A percentile compares a stretch with the other conserved stretches of the same genome.
Conservation (phyloP, 2,329 filamentous ascomycete genomes). For the Verticillium zaregamsianum region DNA sequence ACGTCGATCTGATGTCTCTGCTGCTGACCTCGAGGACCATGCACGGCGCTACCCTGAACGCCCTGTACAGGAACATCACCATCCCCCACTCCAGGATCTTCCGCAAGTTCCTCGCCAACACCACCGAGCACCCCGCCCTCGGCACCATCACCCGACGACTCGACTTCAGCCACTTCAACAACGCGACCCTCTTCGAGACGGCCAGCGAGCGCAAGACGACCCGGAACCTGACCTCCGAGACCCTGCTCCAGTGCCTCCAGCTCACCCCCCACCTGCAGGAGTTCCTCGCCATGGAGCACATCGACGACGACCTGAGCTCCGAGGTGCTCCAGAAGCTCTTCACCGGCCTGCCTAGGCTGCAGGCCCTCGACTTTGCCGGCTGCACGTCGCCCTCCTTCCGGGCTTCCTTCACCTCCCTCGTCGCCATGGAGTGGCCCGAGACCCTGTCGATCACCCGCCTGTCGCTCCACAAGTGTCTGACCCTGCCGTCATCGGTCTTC, state of each 20-base stretch:
- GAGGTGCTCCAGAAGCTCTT: constrained; percentile 68
- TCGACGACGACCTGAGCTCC: constrained; percentile 70
- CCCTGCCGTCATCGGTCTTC: constrained; percentile 62
- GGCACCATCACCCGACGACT: constrained; percentile 73
- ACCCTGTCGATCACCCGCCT: constrained; percentile 60
- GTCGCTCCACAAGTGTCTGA: constrained; percentile 75
- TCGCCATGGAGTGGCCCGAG: constrained; percentile 46
- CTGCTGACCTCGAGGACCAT: constrained; percentile 72
- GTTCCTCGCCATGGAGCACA: constrained; percentile 75
- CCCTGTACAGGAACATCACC: constrained; percentile 74
- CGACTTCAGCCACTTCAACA: constrained; percentile 85
- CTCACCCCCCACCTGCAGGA: constrained; percentile 71
- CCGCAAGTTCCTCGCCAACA: constrained; percentile 71
- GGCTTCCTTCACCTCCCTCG: constrained; percentile 55
- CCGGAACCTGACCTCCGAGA: constrained; percentile 70
- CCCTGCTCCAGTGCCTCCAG: constrained; percentile 66
- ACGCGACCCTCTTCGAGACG: constrained; percentile 70
- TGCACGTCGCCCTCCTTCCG: constrained; percentile 67
- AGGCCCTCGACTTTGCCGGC: constrained; percentile 72
- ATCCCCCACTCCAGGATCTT: constrained; percentile 82
- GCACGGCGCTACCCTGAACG: constrained; percentile 67
- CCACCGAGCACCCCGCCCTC: constrained; percentile 61
- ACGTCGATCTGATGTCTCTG: constrained; percentile 72
- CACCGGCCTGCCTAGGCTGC: constrained; percentile 58
- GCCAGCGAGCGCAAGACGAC: constrained; percentile 71